phyloP scores from a whole-genome alignment of 2,329 filamentous ascomycete species.

The Epichloe amarillans region DNA sequence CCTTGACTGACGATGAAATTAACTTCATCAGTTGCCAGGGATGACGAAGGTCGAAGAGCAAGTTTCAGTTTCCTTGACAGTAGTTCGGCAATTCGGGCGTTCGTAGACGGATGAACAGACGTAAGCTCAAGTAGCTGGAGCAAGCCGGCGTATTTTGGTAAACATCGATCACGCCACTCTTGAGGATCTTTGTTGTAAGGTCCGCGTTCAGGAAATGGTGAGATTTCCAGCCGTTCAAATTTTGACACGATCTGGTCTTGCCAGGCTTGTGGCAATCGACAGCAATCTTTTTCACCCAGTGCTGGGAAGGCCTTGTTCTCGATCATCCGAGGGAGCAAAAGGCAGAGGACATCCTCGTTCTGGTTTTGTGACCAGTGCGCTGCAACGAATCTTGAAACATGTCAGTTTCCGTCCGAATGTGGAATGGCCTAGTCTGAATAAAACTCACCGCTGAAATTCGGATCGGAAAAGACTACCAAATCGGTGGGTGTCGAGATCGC shows the following conservation, averaged over 20 bases:
- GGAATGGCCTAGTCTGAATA: too few species aligned
- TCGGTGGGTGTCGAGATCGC: conserved; percentile 56
- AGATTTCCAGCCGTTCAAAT: conserved; percentile 51
- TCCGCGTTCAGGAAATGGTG: conserved; percentile 50
- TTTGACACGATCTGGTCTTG: conserved; percentile 59
- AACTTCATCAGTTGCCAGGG: conserved; percentile 47
- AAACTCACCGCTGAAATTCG: conserved; percentile 62
- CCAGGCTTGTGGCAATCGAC: conserved; percentile 51
- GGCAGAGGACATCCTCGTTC: conserved; percentile 56
- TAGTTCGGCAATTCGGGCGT: conserved; percentile 51
- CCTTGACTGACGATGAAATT: conserved; percentile 63
- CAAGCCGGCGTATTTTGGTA: conserved; percentile 56
- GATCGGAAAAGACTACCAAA: conserved; percentile 70
- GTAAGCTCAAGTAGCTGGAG: conserved; percentile 50
- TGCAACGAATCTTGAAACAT: conserved; percentile 55
- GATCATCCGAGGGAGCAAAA: conserved; percentile 54
- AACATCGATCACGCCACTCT: conserved; percentile 47
- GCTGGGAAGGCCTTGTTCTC: conserved; percentile 40
- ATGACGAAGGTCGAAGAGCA: conserved; percentile 47
- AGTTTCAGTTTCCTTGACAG: conserved; percentile 53
- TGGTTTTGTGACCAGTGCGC: conserved; percentile 55
- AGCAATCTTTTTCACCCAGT: conserved; percentile 36
- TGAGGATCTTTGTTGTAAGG: conserved; percentile 48
- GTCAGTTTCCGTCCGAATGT: conserved; percentile 8
- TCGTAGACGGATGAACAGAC: conserved; percentile 51